Evolutionary conservation across 2,329 filamentous ascomycete genomes (phyloP).

Genomic region (Diplocarpon rosae): DNA sequence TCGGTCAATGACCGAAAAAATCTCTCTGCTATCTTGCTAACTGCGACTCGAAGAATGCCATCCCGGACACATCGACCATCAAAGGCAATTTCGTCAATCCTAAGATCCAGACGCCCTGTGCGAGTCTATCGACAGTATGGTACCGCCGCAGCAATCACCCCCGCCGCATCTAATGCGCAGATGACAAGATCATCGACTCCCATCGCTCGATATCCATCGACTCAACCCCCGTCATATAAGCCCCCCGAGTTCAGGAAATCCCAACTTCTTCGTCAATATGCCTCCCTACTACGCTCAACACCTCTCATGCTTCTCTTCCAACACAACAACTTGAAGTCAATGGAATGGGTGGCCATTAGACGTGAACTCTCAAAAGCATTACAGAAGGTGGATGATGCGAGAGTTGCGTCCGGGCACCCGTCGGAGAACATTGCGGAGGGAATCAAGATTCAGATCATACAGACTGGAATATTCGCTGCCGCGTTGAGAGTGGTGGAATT

Average conservation of each 20-base stretch:
- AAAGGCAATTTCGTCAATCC: slow-evolving; percentile 22
- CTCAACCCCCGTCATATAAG: slow-evolving; percentile 80
- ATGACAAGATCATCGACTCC: slow-evolving; percentile 31
- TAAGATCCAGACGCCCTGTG: slow-evolving; percentile 29
- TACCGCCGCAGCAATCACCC: slow-evolving; percentile 39
- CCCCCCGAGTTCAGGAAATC: slow-evolving; percentile 80
- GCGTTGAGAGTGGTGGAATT: slow-evolving; percentile 82
- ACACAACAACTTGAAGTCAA: slow-evolving; percentile 61
- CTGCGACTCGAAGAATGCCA: slow-evolving; percentile 34
- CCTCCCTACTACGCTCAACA: slow-evolving; percentile 59
- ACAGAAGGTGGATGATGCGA: slow-evolving; percentile 48
- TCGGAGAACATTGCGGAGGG: slow-evolving; percentile 41
- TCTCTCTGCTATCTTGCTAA: slow-evolving; percentile 2
- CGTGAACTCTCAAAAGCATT: slow-evolving; percentile 51
- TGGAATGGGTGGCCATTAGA: slow-evolving; percentile 56
- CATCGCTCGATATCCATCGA: slow-evolving; percentile 39
- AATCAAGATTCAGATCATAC: slow-evolving; percentile 71
- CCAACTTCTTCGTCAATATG: slow-evolving; percentile 68
- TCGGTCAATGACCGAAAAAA: not conserved
- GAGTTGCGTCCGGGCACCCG: slow-evolving; percentile 32
- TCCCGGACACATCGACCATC: slow-evolving; percentile 33
- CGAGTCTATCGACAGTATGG: slow-evolving; percentile 34
- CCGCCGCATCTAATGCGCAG: slow-evolving; percentile 37
- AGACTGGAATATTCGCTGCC: slow-evolving; percentile 79
- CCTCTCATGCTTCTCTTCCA: slow-evolving; percentile 62